Percentiles rank a stretch among this genome's conserved stretches.
These are phyloP conservation scores for Wilcoxina mikolae DNA, from an alignment of 495 filamentous ascomycete species.

Conservation along the genomic window DNA sequence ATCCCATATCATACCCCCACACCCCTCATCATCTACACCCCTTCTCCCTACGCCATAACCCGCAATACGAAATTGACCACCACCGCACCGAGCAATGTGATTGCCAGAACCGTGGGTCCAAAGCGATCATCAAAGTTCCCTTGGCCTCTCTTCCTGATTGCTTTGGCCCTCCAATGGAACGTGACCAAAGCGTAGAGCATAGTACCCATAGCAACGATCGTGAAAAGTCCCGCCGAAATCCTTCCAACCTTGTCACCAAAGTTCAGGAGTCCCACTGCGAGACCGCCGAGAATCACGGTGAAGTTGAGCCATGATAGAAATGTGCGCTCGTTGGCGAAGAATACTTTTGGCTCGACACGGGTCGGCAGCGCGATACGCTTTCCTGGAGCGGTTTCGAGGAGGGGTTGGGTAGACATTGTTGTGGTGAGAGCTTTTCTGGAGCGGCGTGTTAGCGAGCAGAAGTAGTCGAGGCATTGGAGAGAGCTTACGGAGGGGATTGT, in stretches of 20 bases:
- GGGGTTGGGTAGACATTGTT: constrained; percentile 85
- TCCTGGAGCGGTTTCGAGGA: constrained; percentile 82
- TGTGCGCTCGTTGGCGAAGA: constrained; percentile 99
- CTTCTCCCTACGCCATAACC: constrained; percentile 46
- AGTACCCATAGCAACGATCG: constrained; percentile 79
- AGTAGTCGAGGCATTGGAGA: no score
- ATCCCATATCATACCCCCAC: neutral
- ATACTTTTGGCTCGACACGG: constrained; percentile 89
- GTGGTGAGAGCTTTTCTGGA: neutral
- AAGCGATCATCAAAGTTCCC: constrained; percentile 92
- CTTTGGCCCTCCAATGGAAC: constrained; percentile 92
- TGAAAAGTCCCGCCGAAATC: constrained; percentile 86
- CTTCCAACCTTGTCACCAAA: constrained; percentile 88
- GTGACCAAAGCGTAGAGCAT: constrained; percentile 93
- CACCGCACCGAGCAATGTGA: constrained; percentile 70
- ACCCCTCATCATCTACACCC: constrained; percentile 19
- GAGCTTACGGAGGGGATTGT: no score
- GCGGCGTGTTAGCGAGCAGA: no score
- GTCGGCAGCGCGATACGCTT: constrained; percentile 97
- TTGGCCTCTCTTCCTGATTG: constrained; percentile 78
- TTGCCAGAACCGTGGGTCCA: constrained; percentile 75
- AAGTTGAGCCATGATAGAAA: constrained; percentile 99
- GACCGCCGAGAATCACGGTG: constrained; percentile 82
- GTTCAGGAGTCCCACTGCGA: constrained; percentile 92
- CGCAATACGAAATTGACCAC: constrained; percentile 88